A percentile compares a stretch with the other conserved stretches of the same genome.
Evolutionary conservation across 2,329 filamentous ascomycete genomes (phyloP).

Genomic region (Botryosphaeria agaves): DNA sequence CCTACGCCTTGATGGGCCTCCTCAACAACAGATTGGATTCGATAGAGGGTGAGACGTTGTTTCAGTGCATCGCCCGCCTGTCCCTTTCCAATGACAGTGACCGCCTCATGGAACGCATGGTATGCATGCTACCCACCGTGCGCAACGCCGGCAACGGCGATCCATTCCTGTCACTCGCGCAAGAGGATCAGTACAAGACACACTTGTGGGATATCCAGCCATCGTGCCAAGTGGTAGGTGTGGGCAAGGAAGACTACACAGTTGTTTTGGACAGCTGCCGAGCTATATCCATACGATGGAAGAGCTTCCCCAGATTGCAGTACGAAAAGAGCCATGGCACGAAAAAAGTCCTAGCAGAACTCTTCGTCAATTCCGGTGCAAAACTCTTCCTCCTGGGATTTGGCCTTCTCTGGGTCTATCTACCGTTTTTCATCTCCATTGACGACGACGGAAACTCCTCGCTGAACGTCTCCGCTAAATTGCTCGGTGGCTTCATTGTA

Average conservation of each 20-base stretch:
- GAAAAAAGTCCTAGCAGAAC: constrained; percentile 1
- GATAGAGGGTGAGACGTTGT: constrained; percentile 17
- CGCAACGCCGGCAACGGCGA: constrained; percentile 20
- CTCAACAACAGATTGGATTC: constrained; percentile 22
- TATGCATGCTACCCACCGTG: constrained; percentile 22
- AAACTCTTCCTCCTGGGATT: too few relatives aligned
- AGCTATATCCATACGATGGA: constrained; percentile 26
- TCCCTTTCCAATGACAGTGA: constrained; percentile 29
- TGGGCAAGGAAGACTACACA: constrained; percentile 21
- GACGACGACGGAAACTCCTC: too few relatives aligned
- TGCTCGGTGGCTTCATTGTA: too few relatives aligned
- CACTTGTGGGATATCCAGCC: constrained; percentile 30
- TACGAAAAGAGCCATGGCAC: constrained; percentile 1
- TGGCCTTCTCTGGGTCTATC: too few relatives aligned
- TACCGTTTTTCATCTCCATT: too few relatives aligned
- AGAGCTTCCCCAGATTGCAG: constrained; percentile 13
- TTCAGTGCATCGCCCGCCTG: constrained; percentile 30
- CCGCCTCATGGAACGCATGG: constrained; percentile 25
- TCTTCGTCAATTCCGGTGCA: constrained; percentile 1
- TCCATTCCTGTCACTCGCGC: constrained; percentile 7
- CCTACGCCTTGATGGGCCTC: constrained; percentile 31
- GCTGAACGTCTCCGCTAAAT: too few relatives aligned
- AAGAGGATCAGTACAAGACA: constrained; percentile 21
- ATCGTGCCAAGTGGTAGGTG: constrained; percentile 20
- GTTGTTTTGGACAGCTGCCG: constrained; percentile 24